These are phyloP conservation scores for Coemansia sp. DNA, from an alignment of 192 early-diverging fungal genomes.

Conservation along the genomic window DNA sequence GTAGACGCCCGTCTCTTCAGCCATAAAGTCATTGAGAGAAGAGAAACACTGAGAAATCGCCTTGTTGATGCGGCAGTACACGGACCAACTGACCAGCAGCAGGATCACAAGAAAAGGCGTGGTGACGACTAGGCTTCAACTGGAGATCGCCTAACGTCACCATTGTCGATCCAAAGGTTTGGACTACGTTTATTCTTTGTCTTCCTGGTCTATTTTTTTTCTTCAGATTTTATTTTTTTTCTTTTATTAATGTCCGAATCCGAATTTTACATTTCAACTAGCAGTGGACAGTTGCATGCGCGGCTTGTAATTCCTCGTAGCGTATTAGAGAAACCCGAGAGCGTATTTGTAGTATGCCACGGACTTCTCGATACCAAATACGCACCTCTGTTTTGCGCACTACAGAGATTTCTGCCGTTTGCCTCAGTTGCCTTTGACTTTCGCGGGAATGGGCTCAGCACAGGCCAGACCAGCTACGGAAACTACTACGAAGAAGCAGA, in stretches of 20 bases:
- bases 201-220: not conserved
- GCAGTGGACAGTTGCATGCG: slow-evolving; percentile 11
- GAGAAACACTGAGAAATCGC: too few relatives aligned
- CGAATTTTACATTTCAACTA: slow-evolving; percentile 18
- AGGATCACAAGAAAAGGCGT: too few relatives aligned
- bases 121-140: too few relatives aligned
- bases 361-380: slow-evolving; percentile 58
- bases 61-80: too few relatives aligned
- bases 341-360: slow-evolving; percentile 58
- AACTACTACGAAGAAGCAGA: slow-evolving; percentile 60
- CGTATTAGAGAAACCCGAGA: not conserved
- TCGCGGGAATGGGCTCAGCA: slow-evolving; percentile 61
- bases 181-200: not conserved
- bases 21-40: too few relatives aligned
- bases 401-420: slow-evolving; percentile 34
- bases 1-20: too few relatives aligned
- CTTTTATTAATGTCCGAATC: not conserved
- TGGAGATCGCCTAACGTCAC: too few relatives aligned
- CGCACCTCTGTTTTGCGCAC: slow-evolving; percentile 22
- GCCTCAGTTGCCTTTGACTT: slow-evolving; percentile 58
- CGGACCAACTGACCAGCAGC: too few relatives aligned
- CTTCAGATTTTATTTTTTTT: not conserved
- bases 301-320: slow-evolving; percentile 17
- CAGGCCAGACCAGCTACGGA: slow-evolving; percentile 58
- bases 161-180: not conserved